These are phyloP conservation scores for Lipomyces yamadae DNA, from an alignment of 805 yeast genomes.

Conservation along the genomic window DNA sequence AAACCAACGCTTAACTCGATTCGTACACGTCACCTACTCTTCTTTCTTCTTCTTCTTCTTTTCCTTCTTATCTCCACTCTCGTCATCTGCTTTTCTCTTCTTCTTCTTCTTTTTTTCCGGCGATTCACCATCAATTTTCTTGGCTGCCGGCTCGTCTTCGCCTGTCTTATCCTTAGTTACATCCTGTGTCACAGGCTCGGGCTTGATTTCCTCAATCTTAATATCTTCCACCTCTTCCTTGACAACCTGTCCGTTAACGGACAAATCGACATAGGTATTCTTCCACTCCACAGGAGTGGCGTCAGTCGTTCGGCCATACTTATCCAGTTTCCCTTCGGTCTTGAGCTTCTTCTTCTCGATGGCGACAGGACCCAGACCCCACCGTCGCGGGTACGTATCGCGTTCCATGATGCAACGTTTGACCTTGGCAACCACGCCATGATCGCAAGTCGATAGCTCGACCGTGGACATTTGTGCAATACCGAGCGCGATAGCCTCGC, in stretches of 20 bases:
- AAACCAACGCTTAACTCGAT: background rate
- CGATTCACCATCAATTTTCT: slow-evolving; percentile 17
- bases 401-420: slow-evolving; percentile 99
- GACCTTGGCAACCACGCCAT: slow-evolving; percentile 97
- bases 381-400: slow-evolving; percentile 98
- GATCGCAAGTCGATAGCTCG: slow-evolving; percentile 94
- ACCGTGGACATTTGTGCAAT: slow-evolving; percentile 99
- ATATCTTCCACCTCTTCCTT: slow-evolving; percentile 51
- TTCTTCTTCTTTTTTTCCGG: slow-evolving; percentile 34
- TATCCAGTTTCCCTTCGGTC: slow-evolving; percentile 95
- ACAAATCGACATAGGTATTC: slow-evolving; percentile 64
- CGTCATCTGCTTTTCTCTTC: slow-evolving; percentile 33
- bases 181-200: slow-evolving; percentile 57
- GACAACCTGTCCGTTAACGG: slow-evolving; percentile 58
- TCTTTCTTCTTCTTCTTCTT: slow-evolving; percentile 27
- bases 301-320: slow-evolving; percentile 91
- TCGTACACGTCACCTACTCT: background rate
- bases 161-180: slow-evolving; percentile 36
- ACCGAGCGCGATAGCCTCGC: slow-evolving; percentile 98
- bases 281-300: slow-evolving; percentile 94
- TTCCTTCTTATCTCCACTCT: slow-evolving; percentile 29
- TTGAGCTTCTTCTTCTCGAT: slow-evolving; percentile 98
- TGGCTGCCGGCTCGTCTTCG: slow-evolving; percentile 22
- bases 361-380: slow-evolving; percentile 99
- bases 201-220: slow-evolving; percentile 68